Base-by-base conservation (phyloP, 345 rosid genomes). In the Hypericum perforatum region DNA sequence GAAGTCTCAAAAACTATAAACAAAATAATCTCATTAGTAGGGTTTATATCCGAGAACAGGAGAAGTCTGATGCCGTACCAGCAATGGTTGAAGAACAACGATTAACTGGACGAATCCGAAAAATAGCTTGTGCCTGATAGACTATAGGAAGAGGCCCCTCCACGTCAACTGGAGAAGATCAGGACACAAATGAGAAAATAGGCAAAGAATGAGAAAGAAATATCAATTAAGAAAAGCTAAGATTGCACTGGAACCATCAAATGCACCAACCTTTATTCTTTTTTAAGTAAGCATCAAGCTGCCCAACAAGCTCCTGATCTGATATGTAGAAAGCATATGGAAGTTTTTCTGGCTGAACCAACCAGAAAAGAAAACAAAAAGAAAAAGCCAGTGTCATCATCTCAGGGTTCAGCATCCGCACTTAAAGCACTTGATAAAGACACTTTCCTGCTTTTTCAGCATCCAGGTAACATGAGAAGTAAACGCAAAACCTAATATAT, bases 41-140 rank as follows among this genome's bases (percentile, higher is more conserved):
- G 32, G 1, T 1, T 22, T 22, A 22, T 1, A 4, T 22, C 14
- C 11, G 11, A 9, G 32, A 3, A n/a, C 6, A 42, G 43, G 16
- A 49, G 47, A 12, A 56, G 39, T 42, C 8, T n/a, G 55, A 29
- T 37, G 16, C 16, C 72, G 60, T 65, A 94, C 97, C 97, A 62
- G 95, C 81, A 68, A 89, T 89, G 5, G 94, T 83, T 3, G 95
- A 84, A 5, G 97, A 84, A 70, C 95, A 86, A 5, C 92, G 85
- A 48, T 76, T 94, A 37, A 94, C 85, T 0, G 99, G 83, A 15
- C 94, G 91, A 60, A 89, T 94, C 45, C 97, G 72, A 60, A 89
- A 94, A 73, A 94, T 67, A 59, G 97, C 99, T 63, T 94, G 97
- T 11, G 86, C 95, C 63, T 94, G 99, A 82, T 84, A 94, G 56